A percentile compares a stretch with the other conserved stretches of the same genome.
Conservation (phyloP, 2,329 filamentous ascomycete genomes). For the Colletotrichum melonis region DNA sequence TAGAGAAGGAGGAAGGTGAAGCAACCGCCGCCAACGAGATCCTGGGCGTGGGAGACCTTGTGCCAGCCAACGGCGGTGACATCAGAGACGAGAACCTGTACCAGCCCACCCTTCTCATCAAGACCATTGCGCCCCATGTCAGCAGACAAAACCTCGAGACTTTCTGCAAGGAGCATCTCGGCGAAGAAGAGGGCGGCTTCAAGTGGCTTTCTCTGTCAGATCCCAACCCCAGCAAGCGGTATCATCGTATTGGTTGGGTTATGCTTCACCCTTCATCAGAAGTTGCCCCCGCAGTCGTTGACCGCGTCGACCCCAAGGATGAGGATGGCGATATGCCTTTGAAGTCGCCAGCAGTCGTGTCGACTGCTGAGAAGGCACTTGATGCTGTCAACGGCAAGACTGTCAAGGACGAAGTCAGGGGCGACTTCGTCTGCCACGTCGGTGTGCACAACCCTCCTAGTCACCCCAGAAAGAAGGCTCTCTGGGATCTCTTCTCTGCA, state of each 20-base stretch:
- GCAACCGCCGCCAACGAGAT: slow-evolving; percentile 92
- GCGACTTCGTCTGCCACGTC: slow-evolving; percentile 97
- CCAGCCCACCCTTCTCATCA: slow-evolving; percentile 94
- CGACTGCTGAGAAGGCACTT: slow-evolving; percentile 85
- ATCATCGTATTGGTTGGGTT: slow-evolving; percentile 98
- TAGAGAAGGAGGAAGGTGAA: slow-evolving; percentile 97
- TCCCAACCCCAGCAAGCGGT: slow-evolving; percentile 96
- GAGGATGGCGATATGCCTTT: slow-evolving; percentile 70
- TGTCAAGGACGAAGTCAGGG: slow-evolving; percentile 91
- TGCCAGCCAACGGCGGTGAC: slow-evolving; percentile 86
- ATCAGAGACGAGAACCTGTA: slow-evolving; percentile 88
- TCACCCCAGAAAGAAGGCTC: slow-evolving; percentile 89
- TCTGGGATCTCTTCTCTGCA: slow-evolving; percentile 96
- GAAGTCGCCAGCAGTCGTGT: slow-evolving; percentile 60
- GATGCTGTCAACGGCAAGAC: slow-evolving; percentile 98
- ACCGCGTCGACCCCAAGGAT: slow-evolving; percentile 79
- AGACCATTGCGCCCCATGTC: slow-evolving; percentile 96
- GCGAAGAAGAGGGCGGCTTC: slow-evolving; percentile 90
- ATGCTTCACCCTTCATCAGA: slow-evolving; percentile 88
- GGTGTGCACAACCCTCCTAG: slow-evolving; percentile 92
- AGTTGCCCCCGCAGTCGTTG: slow-evolving; percentile 62
- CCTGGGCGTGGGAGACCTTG: slow-evolving; percentile 88
- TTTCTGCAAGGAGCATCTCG: slow-evolving; percentile 94
- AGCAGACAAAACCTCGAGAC: slow-evolving; percentile 92
- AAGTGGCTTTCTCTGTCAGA: slow-evolving; percentile 97